These are phyloP conservation scores for Gautieria morchelliformis DNA, from an alignment of 768 basidiomycete genomes.

Conservation along the genomic window DNA sequence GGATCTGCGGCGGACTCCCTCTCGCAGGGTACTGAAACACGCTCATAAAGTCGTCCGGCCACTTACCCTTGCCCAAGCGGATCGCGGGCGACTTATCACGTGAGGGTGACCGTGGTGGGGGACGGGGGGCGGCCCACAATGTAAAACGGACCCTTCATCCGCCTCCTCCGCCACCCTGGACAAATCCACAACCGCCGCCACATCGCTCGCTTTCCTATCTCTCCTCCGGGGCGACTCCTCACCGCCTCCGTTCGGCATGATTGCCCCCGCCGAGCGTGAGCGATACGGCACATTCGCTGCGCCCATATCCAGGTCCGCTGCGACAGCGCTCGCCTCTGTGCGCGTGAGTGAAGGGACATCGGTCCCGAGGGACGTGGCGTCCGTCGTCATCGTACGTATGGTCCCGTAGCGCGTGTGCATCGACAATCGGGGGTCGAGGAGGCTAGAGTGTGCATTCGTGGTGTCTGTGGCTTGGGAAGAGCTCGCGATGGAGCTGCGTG, in stretches of 20 bases:
- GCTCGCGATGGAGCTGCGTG: conserved; percentile 11
- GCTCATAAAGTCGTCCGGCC: conserved; percentile 74
- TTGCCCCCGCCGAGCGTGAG: conserved; percentile 18
- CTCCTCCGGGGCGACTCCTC: conserved; percentile 24
- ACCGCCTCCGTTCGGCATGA: conserved; percentile 12
- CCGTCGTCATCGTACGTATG: conserved; percentile 73
- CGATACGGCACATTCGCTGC: not conserved
- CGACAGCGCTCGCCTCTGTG: conserved; percentile 53
- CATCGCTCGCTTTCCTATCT: conserved; percentile 57
- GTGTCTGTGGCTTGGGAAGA: conserved; percentile 14
- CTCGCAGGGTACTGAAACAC: conserved; percentile 32
- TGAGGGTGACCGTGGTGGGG: not conserved
- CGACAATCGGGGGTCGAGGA: conserved; percentile 38
- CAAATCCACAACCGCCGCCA: conserved; percentile 45
- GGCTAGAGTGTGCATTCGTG: conserved; percentile 47
- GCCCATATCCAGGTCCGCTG: conserved; percentile 10
- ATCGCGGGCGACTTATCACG: conserved; percentile 27
- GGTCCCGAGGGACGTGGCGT: conserved; percentile 52
- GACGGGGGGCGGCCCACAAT: not conserved
- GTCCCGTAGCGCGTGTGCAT: conserved; percentile 45
- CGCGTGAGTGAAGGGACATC: conserved; percentile 57
- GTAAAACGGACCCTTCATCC: conserved; percentile 39
- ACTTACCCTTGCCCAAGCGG: conserved; percentile 67
- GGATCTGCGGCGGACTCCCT: conserved; percentile 12
- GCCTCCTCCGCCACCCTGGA: conserved; percentile 59